Base-by-base conservation (phyloP, 306 rosid genomes). In the Dalbergia oliveri region DNA sequence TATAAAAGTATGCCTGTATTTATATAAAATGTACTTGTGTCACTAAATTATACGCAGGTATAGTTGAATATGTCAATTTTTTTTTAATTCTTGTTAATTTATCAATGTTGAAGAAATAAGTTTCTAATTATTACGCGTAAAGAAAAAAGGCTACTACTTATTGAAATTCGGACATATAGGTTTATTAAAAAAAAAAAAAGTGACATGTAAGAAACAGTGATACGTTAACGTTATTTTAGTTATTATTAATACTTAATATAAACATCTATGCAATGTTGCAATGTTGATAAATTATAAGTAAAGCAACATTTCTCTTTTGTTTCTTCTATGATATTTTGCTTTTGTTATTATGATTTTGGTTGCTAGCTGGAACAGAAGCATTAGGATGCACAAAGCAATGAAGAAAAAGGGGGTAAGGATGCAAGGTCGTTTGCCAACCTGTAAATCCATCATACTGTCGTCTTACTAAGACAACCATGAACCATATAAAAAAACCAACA, bases 391-490 rank as follows among this genome's bases (percentile, higher is more conserved):
- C 6, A 4, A 77, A 81, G 47, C 64, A 84, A 79, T 12, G 70
- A 76, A 69, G 71, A 76, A 65, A 61, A 44, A 54, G 26, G 16
- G 16, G 56, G 67, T 49, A 21, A 62, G 67, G 72, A 75, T 35
- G 80, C 66, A 72, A 80, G 66, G 83, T 76, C 76, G 57, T 62
- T 71, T 67, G 87, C 83, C 85, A 84, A 77, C 86, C 88, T 87
- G 84, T 82, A 72, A 83, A 83, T 78, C 72, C 70, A 75, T 83
- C 75, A 51, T 66, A 33, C 59, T 79, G 84, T 76, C 81, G 73
- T 64, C 78, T 75, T 79, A 72, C 61, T 72, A 45, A 79, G 80
- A 49, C 83, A 57, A 2, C 73, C 63, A 6, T 50, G 39, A 64
- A 13, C 80, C 80, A 3, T 60, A 39, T 51, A 72, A 63, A 26